A percentile compares a stretch with the other conserved stretches of the same genome.
These are phyloP conservation scores for Ceratobasidium papillatum DNA, from an alignment of 1,284 basidiomycete species.

Conservation along the genomic window DNA sequence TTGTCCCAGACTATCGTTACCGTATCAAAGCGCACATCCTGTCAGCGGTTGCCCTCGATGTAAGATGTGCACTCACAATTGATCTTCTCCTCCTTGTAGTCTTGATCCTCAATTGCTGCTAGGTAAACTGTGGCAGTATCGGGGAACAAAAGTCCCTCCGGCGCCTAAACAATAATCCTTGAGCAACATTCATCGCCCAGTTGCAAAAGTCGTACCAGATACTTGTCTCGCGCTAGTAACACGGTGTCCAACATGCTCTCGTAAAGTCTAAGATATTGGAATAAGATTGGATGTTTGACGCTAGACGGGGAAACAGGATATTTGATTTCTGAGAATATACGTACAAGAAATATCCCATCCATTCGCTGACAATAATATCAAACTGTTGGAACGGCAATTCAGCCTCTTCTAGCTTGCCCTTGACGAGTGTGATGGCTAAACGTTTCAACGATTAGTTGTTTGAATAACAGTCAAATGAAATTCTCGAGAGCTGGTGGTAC, in stretches of 20 bases:
- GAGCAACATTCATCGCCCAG: background rate
- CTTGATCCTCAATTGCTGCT: constrained; percentile 98
- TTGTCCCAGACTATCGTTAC: constrained; percentile 92
- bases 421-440: constrained; percentile 92
- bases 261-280: constrained; percentile 71
- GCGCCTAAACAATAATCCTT: constrained; percentile 58
- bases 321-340: constrained; percentile 40
- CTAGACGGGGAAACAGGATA: background rate
- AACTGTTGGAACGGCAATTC: constrained; percentile 86
- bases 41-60: background rate
- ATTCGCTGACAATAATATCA: constrained; percentile 99
- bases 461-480: background rate
- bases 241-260: constrained; percentile 99
- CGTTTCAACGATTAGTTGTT: background rate
- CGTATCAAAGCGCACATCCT: background rate
- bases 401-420: constrained; percentile 96
- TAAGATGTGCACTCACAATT: constrained; percentile 72
- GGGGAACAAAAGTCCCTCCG: constrained; percentile 93
- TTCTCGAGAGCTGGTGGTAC: background rate
- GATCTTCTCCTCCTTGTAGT: constrained; percentile 99
- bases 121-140: constrained; percentile 94
- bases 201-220: constrained; percentile 62
- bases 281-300: constrained; percentile 47
- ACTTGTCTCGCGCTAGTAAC: constrained; percentile 94
- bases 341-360: constrained; percentile 93